Percentiles rank a stretch among this genome's conserved stretches.
Conservation (phyloP, 331 rosid genomes). For the Spiraea crenata region DNA sequence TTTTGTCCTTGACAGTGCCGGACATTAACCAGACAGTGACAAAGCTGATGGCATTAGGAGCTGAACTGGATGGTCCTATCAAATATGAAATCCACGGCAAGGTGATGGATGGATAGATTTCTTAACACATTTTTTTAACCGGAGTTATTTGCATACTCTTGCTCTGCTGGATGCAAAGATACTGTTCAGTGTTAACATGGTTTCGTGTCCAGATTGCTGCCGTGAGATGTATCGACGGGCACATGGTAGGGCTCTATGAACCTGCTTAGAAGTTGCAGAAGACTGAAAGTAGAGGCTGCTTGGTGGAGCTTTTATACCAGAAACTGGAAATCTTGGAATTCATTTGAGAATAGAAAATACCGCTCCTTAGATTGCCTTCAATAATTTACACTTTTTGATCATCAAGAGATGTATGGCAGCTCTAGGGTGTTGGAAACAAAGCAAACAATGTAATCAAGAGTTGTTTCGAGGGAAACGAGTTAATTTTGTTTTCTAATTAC, state of each 20-base stretch:
- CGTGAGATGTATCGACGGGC: slow-evolving; percentile 68
- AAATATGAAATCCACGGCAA: slow-evolving; percentile 75
- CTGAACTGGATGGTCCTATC: slow-evolving; percentile 79
- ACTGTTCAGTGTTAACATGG: neutral
- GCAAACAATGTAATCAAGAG: slow-evolving; percentile 18
- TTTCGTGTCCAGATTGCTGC: slow-evolving; percentile 52
- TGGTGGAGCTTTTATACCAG: slow-evolving; percentile 22
- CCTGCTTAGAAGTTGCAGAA: slow-evolving; percentile 42
- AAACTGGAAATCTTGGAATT: slow-evolving; percentile 34
- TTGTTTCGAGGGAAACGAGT: slow-evolving; percentile 1
- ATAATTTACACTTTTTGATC: slow-evolving; percentile 47
- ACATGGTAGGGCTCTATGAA: slow-evolving; percentile 66
- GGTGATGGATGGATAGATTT: slow-evolving; percentile 30
- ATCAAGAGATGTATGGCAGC: slow-evolving; percentile 40
- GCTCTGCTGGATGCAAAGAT: neutral
- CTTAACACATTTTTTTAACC: neutral
- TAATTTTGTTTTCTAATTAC: slow-evolving; percentile 33
- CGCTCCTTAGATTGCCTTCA: slow-evolving; percentile 32
- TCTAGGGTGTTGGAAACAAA: slow-evolving; percentile 37
- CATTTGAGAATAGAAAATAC: slow-evolving; percentile 20
- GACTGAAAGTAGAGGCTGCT: slow-evolving; percentile 6
- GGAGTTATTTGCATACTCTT: too few species aligned
- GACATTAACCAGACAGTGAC: slow-evolving; percentile 53
- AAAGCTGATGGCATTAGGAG: slow-evolving; percentile 63
- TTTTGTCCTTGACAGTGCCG: slow-evolving; percentile 60